Evolutionary conservation across 1,139 yeast species (phyloP).

Genomic region (Blastobotrys capitulatus): DNA sequence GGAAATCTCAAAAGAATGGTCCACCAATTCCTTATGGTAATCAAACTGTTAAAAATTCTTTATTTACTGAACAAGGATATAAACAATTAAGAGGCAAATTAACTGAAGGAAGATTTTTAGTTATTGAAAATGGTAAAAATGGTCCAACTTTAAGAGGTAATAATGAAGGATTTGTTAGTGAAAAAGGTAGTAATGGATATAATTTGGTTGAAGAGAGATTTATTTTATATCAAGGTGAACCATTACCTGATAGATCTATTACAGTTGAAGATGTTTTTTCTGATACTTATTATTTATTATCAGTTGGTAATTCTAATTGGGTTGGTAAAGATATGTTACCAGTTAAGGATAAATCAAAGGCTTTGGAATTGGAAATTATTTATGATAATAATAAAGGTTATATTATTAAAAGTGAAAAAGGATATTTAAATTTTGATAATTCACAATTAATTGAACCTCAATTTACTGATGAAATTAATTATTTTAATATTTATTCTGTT

Average conservation of each 20-base stretch:
- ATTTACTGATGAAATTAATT: conserved; percentile 1
- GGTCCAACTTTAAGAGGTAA: background rate
- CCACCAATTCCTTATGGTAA: conserved; percentile 18
- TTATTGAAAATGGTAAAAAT: conserved; percentile 8
- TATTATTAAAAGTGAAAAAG: conserved; percentile 10
- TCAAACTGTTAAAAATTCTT: conserved; percentile 18
- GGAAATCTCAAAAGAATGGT: conserved; percentile 2
- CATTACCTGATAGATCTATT: background rate
- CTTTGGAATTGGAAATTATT: conserved; percentile 13
- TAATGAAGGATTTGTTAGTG: background rate
- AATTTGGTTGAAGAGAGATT: conserved; percentile 13
- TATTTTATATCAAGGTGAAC: conserved; percentile 17
- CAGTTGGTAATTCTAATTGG: conserved; percentile 9
- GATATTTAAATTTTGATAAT: conserved; percentile 9
- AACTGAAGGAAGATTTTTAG: conserved; percentile 27
- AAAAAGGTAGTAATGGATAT: conserved; percentile 9
- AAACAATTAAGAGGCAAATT: conserved; percentile 23
- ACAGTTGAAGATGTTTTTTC: conserved; percentile 16
- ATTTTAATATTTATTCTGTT: conserved; percentile 12
- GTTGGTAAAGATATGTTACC: conserved; percentile 5
- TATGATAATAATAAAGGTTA: conserved; percentile 16
- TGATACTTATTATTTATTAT: conserved; percentile 15
- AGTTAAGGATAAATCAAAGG: conserved; percentile 1
- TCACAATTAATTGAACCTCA: conserved; percentile 4
- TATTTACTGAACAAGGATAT: conserved; percentile 23